These are phyloP conservation scores for Fomitopsis pulvina DNA, from an alignment of 768 basidiomycete genomes.

Conservation along the genomic window DNA sequence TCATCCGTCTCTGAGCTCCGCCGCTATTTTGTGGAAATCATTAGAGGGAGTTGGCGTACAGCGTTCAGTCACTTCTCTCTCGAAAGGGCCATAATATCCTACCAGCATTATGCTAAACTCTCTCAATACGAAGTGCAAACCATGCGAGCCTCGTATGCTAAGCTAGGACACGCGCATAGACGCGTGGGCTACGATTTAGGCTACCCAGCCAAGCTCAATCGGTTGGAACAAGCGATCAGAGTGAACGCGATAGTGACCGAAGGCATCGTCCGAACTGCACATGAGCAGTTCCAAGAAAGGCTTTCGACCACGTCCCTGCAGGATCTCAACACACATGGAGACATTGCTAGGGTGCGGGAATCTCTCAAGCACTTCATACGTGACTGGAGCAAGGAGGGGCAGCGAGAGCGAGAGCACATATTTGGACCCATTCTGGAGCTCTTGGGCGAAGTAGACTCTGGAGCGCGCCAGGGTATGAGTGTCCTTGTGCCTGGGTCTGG, in stretches of 20 bases:
- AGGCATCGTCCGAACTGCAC: slow-evolving; percentile 34
- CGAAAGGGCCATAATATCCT: slow-evolving; percentile 37
- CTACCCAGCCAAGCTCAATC: slow-evolving; percentile 47
- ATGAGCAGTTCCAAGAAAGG: slow-evolving; percentile 19
- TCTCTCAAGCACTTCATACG: slow-evolving; percentile 62
- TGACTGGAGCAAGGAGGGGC: slow-evolving; percentile 62
- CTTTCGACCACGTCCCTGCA: slow-evolving; percentile 8
- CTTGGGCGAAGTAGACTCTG: slow-evolving; percentile 23
- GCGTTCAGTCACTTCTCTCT: slow-evolving; percentile 36
- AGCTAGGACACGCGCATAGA: slow-evolving; percentile 40
- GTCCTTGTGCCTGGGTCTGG: slow-evolving; percentile 63
- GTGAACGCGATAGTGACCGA: slow-evolving; percentile 31
- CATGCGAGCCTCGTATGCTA: slow-evolving; percentile 38
- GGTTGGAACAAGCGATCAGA: slow-evolving; percentile 25
- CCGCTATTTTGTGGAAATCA: slow-evolving; percentile 10
- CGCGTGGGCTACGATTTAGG: slow-evolving; percentile 45
- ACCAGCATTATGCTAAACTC: slow-evolving; percentile 35
- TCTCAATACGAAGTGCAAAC: slow-evolving; percentile 33
- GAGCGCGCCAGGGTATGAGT: slow-evolving; percentile 26
- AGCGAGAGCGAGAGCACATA: slow-evolving; percentile 44
- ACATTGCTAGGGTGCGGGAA: slow-evolving; percentile 48
- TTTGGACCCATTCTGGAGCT: slow-evolving; percentile 51
- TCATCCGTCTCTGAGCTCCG: slow-evolving; percentile 6
- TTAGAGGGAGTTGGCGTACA: slow-evolving; percentile 8
- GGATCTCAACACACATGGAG: slow-evolving; percentile 17